A percentile compares a stretch with the other conserved stretches of the same genome.
Evolutionary conservation across 1,284 basidiomycete genomes (phyloP).

Genomic region (Blastosporella zonata): DNA sequence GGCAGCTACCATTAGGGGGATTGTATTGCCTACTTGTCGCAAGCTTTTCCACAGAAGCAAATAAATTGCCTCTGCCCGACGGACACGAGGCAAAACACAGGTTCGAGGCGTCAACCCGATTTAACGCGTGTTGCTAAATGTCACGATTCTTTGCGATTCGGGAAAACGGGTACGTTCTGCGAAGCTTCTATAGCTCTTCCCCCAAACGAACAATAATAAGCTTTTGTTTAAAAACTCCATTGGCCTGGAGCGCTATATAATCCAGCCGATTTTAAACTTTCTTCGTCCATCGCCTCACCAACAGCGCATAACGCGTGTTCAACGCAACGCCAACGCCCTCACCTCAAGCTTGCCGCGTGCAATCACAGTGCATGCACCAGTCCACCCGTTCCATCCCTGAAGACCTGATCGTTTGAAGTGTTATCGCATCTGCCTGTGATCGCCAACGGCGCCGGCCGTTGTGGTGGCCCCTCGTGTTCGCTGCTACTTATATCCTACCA

Average conservation of each 20-base stretch:
- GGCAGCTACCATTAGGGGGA: constrained; percentile 11
- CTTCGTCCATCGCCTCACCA: constrained; percentile 11
- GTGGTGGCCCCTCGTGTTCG: constrained; percentile 34
- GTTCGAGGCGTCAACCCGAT: constrained; percentile 38
- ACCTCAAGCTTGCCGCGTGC: constrained; percentile 46
- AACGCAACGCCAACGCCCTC: constrained; percentile 33
- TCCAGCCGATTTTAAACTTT: constrained; percentile 20
- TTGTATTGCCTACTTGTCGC: constrained; percentile 9
- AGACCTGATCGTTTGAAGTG: constrained; percentile 32
- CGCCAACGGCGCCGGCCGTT: constrained; percentile 12
- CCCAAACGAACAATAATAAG: constrained; percentile 33
- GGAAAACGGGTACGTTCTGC: constrained; percentile 27
- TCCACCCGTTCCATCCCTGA: constrained; percentile 41
- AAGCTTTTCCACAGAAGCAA: constrained; percentile 17
- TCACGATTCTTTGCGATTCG: constrained; percentile 30
- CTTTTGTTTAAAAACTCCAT: constrained; percentile 25
- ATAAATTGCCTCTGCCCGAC: constrained; percentile 21
- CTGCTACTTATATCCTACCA: constrained; percentile 46
- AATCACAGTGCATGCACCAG: constrained; percentile 42
- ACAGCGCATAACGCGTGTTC: constrained; percentile 26
- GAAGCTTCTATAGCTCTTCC: constrained; percentile 25
- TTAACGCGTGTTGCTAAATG: constrained; percentile 39
- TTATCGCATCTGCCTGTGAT: constrained; percentile 26
- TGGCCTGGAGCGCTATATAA: constrained; percentile 22
- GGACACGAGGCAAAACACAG: constrained; percentile 42